Evolutionary conservation across 495 filamentous ascomycete genomes (phyloP), one percentile per base, ranked within the genome.

Genomic region (Corynascus novoguineensis): DNA sequence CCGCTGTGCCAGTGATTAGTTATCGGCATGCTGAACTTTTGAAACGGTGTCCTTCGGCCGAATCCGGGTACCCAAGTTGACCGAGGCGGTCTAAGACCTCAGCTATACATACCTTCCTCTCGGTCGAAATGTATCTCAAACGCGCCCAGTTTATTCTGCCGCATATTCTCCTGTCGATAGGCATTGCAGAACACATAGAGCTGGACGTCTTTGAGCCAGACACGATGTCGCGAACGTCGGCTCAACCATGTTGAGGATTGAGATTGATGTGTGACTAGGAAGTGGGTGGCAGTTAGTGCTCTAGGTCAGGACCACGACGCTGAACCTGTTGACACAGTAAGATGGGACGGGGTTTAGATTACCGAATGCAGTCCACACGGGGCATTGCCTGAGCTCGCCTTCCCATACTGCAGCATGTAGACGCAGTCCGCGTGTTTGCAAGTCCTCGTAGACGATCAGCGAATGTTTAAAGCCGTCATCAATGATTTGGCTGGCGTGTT

Each of bases 331-430:
- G 19, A n/a, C 1, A 9, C 0, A 31, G 28, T 10, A 24, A 53
- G 6, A 24, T 15, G n/a, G n/a, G 7, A 29, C 12, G 21, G 25
- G 27, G 38, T 0, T 41, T 10, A 22, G 59, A 72, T 15, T 71
- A 82, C 79, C 67, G 61, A 89, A 91, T 0, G 87, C 86, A 5
- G 85, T 89, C 87, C 87, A 91, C 21, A 89, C 81, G 0, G 87
- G 87, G 52, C 78, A 80, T 31, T 68, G 71, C 41, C 66, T 64
- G 9, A 81, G 61, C 50, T 76, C 74, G 6, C 80, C 80, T 38
- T 75, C 73, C 67, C 72, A 75, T 2, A 79, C 74, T 0, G 75
- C 72, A 46, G 78, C 78, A 28, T 80, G 77, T 5, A 83, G 68
- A 17, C 80, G 74, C 11, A 89, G 71, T 14, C 83, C 83, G 2